Evolutionary conservation across 208 protist species (phyloP), one percentile per base, ranked within the genome.

Genomic region (Wallacemonas sp.): DNA sequence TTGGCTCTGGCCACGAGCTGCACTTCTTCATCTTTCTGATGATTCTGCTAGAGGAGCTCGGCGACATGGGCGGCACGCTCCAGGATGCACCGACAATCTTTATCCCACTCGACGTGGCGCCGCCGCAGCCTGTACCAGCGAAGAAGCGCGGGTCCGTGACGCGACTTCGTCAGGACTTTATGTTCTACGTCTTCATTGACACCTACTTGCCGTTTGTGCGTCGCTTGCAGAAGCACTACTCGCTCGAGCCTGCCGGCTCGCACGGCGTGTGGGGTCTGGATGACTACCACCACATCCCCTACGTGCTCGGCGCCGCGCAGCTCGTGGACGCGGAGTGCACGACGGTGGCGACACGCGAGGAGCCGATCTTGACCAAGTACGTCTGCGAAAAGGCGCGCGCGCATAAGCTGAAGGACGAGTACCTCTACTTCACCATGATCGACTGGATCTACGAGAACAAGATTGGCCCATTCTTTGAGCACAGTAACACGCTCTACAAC

Each of bases 181-280:
- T 99, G 31, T 79, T 98, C 2, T 70, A 82, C 33, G 84, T 98
- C 16, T 98, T 99, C 59, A 29, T 64, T 11, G 54, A 84, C 52
- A 54, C 38, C 0, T 99, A 99, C 81, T 32, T 99, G 11, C 22
- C 71, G 11, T 67, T 99, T 23, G 90, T 98, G 72, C 86, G 98
- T 7, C 72, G 72, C 7, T 65, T 97, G 67, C 85, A 97, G 77
- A 69, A 72, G 49, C 82, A 84, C 68, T 98, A 97, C 78, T 78
- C 70, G 18, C 67, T 99, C 14, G 98, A 99, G 83, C 98, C 98
- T 10, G 98, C 98, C 1, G 98, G 98, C 18, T 97, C 91, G 28
- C 98, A 99, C 61, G 98, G 98, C 22, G 98, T 99, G 25, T 99
- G 98, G 98, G 97, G 98, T 12, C 81, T 99, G 1, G 99, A 99